Evolutionary conservation across 1,139 yeast species (phyloP).

Genomic region (Geotrichum citri-aurantii): DNA sequence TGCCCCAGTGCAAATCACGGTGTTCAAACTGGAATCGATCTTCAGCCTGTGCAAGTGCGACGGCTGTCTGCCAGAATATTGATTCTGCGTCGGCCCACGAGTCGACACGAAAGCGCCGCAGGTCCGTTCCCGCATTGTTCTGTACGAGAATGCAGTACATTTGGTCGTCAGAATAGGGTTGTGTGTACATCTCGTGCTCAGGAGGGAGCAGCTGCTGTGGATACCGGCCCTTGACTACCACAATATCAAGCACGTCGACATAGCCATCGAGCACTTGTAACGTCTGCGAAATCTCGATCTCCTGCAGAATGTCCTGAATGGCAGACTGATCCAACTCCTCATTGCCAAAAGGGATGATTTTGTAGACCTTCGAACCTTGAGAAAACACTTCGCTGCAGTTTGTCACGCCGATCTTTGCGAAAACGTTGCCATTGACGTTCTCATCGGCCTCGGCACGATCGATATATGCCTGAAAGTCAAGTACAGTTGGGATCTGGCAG

Average conservation of each 20-base stretch:
- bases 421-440: conserved; percentile 8
- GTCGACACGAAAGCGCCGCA: conserved; percentile 41
- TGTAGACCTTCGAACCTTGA: conserved; percentile 36
- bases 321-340: conserved; percentile 40
- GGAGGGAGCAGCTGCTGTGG: conserved; percentile 46
- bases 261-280: conserved; percentile 40
- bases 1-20: conserved; percentile 60
- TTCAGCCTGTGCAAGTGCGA: conserved; percentile 48
- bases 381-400: conserved; percentile 44
- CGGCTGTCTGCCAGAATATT: conserved; percentile 50
- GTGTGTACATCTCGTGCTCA: conserved; percentile 36
- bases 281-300: conserved; percentile 41
- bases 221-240: conserved; percentile 44
- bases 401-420: conserved; percentile 42
- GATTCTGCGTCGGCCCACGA: conserved; percentile 51
- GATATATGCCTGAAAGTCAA: conserved; percentile 33
- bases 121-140: conserved; percentile 45
- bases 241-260: conserved; percentile 40
- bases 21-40: conserved; percentile 52
- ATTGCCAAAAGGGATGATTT: conserved; percentile 49
- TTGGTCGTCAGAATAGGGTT: conserved; percentile 32
- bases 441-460: conserved; percentile 23
- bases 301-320: conserved; percentile 43
- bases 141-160: conserved; percentile 42
- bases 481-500: conserved; percentile 27